Percentiles rank a stretch among this genome's conserved stretches.
phyloP scores from a whole-genome alignment of 495 filamentous ascomycete species.

The Geopyxis carbonaria region DNA sequence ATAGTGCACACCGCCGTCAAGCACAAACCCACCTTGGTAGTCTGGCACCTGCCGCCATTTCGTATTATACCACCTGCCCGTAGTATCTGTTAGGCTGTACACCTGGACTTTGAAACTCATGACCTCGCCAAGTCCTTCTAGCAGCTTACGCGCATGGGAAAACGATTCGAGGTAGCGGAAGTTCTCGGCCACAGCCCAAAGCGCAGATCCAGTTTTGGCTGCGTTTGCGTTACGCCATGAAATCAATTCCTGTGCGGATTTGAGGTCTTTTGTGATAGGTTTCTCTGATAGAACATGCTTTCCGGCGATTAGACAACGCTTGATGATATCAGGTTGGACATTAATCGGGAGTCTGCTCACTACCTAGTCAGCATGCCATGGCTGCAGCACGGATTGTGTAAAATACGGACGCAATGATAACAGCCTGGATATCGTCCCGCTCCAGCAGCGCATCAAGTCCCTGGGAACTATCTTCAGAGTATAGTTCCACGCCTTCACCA shows the following conservation, averaged over 20 bases:
- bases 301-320: conserved; percentile 44
- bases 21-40: conserved; percentile 61
- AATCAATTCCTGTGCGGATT: conserved; percentile 43
- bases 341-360: conserved; percentile 38
- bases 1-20: conserved; percentile 64
- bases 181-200: conserved; percentile 60
- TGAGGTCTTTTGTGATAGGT: conserved; percentile 53
- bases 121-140: conserved; percentile 44
- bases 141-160: conserved; percentile 37
- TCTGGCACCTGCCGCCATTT: conserved; percentile 55
- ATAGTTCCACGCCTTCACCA: conserved; percentile 32
- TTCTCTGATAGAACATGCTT: conserved; percentile 79
- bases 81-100: conserved; percentile 34
- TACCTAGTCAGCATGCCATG: background rate
- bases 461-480: conserved; percentile 41
- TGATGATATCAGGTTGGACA: conserved; percentile 40
- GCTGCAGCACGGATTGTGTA: conserved; percentile 21
- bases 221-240: conserved; percentile 41
- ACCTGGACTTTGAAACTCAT: conserved; percentile 44
- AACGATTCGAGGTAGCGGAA: conserved; percentile 48
- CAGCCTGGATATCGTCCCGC: conserved; percentile 46
- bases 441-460: conserved; percentile 44
- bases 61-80: conserved; percentile 46
- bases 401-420: conserved; percentile 45
- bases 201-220: conserved; percentile 31